Evolutionary conservation across 805 yeast genomes (phyloP).

Genomic region (Pichia eremophila): DNA sequence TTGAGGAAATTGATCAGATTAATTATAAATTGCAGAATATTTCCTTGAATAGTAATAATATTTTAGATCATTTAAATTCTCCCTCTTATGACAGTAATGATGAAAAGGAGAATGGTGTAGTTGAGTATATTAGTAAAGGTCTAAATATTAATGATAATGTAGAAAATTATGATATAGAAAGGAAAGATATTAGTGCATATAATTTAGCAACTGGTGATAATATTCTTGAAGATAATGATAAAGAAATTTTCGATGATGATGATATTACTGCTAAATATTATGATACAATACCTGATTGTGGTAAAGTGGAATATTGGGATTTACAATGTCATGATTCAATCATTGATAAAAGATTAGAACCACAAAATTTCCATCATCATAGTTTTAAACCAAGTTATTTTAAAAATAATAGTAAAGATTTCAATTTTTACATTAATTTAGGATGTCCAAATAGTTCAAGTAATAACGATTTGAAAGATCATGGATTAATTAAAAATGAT

Average conservation of each 20-base stretch:
- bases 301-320: conserved; percentile 7
- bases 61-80: too few relatives aligned
- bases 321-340: neutral
- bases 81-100: neutral
- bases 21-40: neutral
- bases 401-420: neutral
- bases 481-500: conserved; percentile 1
- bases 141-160: neutral
- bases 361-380: conserved; percentile 15
- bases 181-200: too few relatives aligned
- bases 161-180: neutral
- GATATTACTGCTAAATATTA: neutral
- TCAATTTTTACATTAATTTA: neutral
- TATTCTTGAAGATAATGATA: too few relatives aligned
- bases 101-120: neutral
- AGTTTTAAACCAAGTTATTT: neutral
- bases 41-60: neutral
- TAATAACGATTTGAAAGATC: conserved; percentile 1
- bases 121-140: too few relatives aligned
- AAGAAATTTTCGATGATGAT: too few relatives aligned
- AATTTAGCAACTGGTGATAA: too few relatives aligned
- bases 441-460: conserved; percentile 15
- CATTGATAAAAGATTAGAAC: conserved; percentile 7
- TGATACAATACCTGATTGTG: neutral
- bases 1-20: neutral